Conservation (phyloP, 495 filamentous ascomycete species). For the Aspergillus cavernicola region DNA sequence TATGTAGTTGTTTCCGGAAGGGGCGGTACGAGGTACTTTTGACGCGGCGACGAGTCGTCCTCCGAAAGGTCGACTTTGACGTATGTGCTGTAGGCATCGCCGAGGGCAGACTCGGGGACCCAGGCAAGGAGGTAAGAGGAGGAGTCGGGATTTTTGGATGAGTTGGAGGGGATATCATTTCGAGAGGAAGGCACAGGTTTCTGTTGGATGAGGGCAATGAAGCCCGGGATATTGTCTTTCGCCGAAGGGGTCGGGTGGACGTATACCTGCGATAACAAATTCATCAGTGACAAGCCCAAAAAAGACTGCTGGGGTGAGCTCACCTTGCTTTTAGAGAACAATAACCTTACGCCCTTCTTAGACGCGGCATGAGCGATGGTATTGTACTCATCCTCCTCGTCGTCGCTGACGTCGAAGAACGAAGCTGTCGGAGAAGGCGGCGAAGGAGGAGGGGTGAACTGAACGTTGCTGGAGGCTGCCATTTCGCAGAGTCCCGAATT, state of each 20-base stretch:
- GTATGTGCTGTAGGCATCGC: conserved; percentile 81
- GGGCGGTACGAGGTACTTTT: conserved; percentile 86
- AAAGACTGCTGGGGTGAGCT: conserved; percentile 14
- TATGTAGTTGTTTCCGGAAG: conserved; percentile 75
- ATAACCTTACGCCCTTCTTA: conserved; percentile 85
- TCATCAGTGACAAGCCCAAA: background rate
- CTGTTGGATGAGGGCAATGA: conserved; percentile 90
- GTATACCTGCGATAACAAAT: conserved; percentile 62
- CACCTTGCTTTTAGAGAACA: conserved; percentile 96
- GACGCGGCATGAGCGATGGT: conserved; percentile 83
- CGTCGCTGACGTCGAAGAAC: conserved; percentile 95
- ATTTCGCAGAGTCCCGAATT: conserved; percentile 15
- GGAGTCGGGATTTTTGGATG: conserved; percentile 44
- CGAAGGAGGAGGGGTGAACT: conserved; percentile 44
- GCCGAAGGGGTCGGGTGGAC: conserved; percentile 92
- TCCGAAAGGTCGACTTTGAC: conserved; percentile 92
- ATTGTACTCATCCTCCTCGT: conserved; percentile 92
- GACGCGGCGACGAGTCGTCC: conserved; percentile 71
- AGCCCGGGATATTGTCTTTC: conserved; percentile 96
- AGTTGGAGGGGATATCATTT: conserved; percentile 42
- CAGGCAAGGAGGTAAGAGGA: conserved; percentile 85
- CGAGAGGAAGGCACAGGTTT: conserved; percentile 48
- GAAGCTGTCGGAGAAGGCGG: conserved; percentile 79
- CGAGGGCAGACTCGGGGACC: conserved; percentile 87
- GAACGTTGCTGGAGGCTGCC: conserved; percentile 25